Percentiles rank a stretch among this genome's conserved stretches.
Conservation (phyloP, 1,284 basidiomycete genomes). For the Cryptococcus sp. region DNA sequence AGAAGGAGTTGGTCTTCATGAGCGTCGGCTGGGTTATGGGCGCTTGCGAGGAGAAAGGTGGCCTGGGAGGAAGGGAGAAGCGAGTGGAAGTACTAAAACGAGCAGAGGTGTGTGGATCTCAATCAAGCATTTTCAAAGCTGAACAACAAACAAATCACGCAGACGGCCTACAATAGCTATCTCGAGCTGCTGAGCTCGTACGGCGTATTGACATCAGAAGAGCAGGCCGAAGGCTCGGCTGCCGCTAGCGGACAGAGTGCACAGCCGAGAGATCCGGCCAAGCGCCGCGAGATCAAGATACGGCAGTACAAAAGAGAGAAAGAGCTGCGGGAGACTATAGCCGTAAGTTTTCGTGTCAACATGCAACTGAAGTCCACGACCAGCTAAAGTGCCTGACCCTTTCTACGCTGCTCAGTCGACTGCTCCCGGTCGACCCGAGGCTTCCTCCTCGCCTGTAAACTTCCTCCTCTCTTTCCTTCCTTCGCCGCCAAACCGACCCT, state of each 20-base stretch:
- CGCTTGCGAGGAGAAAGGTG: slow-evolving; percentile 70
- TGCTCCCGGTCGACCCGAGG: slow-evolving; percentile 56
- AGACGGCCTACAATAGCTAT: slow-evolving; percentile 66
- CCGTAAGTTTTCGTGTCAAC: slow-evolving; percentile 56
- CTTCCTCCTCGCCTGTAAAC: slow-evolving; percentile 40
- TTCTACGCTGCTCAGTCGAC: slow-evolving; percentile 54
- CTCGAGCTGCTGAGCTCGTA: slow-evolving; percentile 65
- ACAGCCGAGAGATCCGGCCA: slow-evolving; percentile 63
- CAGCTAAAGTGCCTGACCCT: not conserved
- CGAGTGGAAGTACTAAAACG: slow-evolving; percentile 62
- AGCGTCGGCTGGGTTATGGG: slow-evolving; percentile 71
- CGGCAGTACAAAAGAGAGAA: slow-evolving; percentile 82
- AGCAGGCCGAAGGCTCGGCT: slow-evolving; percentile 53
- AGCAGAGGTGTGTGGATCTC: slow-evolving; percentile 61
- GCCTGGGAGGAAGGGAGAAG: slow-evolving; percentile 61
- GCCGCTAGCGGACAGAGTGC: slow-evolving; percentile 52
- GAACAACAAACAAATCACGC: slow-evolving; percentile 7
- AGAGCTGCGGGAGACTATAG: slow-evolving; percentile 67
- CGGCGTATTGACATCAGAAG: slow-evolving; percentile 65
- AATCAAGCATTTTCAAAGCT: too few species aligned
- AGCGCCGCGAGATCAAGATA: slow-evolving; percentile 80
- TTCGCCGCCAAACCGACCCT: slow-evolving; percentile 11
- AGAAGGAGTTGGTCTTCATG: slow-evolving; percentile 76
- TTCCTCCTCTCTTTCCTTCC: slow-evolving; percentile 40
- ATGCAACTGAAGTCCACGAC: too few species aligned